A percentile compares a stretch with the other conserved stretches of the same genome.
Conservation (phyloP, 345 rosid species). For the Melaleuca alternifolia region DNA sequence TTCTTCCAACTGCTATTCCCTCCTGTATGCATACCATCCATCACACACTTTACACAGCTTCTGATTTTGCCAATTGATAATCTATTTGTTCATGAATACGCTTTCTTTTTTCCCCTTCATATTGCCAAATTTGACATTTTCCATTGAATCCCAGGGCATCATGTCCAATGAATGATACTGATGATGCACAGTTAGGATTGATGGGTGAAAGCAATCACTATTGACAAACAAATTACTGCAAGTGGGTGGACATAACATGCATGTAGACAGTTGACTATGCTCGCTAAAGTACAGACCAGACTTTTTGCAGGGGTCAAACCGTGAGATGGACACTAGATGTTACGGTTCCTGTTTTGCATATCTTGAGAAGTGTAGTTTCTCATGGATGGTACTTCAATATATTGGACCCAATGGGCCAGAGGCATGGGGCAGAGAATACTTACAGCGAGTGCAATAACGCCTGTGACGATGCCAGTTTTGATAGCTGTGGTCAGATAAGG, state of each 20-base stretch:
- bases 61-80: neutral
- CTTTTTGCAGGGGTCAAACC: neutral
- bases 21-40: conserved; percentile 28
- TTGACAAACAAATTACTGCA: neutral
- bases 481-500: conserved; percentile 43
- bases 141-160: neutral
- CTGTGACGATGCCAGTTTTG: conserved; percentile 73
- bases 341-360: neutral
- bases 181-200: neutral
- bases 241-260: neutral
- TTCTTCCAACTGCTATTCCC: conserved; percentile 94
- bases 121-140: neutral
- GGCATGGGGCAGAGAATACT: neutral
- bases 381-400: neutral
- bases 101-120: neutral
- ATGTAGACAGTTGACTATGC: neutral
- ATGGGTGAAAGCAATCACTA: neutral
- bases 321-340: neutral
- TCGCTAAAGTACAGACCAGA: neutral
- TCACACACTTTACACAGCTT: neutral
- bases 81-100: neutral
- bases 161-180: neutral
- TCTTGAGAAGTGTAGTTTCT: neutral
- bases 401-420: neutral
- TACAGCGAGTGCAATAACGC: conserved; percentile 81